Conservation (phyloP, 2,329 filamentous ascomycete species). For the Ceratocystis lukuohia region DNA sequence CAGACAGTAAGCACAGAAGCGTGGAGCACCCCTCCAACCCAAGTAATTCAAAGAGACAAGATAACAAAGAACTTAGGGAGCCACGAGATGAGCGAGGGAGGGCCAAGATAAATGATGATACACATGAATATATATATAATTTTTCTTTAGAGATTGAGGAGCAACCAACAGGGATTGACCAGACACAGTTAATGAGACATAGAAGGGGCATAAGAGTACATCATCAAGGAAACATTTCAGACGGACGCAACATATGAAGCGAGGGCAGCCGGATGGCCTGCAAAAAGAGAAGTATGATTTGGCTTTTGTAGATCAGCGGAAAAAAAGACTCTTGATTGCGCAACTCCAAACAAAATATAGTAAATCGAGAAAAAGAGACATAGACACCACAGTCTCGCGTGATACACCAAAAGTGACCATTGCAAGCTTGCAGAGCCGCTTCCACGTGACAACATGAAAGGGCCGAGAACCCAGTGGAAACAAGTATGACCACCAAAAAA, state of each 20-base stretch:
- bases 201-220: not conserved
- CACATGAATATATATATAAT: not conserved
- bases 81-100: not conserved
- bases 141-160: too few relatives aligned
- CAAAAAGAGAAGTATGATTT: not conserved
- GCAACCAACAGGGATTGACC: not conserved
- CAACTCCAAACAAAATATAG: not conserved
- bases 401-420: not conserved
- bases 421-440: not conserved
- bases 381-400: not conserved
- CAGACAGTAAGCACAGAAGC: too few relatives aligned
- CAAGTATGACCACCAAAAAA: not conserved
- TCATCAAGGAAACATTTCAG: not conserved
- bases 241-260: not conserved
- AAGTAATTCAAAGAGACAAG: too few relatives aligned
- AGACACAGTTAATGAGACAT: not conserved
- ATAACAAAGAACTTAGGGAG: not conserved
- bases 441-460: slow-evolving; percentile 12
- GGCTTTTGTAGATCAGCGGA: not conserved
- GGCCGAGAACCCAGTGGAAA: not conserved
- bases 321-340: not conserved
- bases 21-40: too few relatives aligned
- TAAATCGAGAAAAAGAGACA: not conserved
- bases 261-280: not conserved
- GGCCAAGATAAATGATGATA: not conserved